phyloP scores from a whole-genome alignment of 83 land plant genomes.

The Thuja plicata region DNA sequence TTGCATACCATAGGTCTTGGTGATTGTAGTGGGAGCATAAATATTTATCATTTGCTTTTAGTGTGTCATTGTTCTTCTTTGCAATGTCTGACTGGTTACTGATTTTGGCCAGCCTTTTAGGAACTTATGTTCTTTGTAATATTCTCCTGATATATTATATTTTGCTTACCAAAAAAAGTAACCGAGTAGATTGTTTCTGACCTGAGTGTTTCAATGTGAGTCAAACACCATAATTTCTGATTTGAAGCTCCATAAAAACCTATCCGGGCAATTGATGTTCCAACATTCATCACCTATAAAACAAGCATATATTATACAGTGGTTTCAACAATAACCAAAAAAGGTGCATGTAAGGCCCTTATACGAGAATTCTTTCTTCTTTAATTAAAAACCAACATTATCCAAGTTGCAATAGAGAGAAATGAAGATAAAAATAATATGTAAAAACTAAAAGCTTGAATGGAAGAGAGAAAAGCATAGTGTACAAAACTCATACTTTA shows the following conservation, averaged over 20 bases:
- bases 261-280: constrained; percentile 77
- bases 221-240: constrained; percentile 84
- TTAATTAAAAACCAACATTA: not conserved
- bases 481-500: not conserved
- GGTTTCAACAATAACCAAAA: not conserved
- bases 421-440: not conserved
- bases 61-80: too few relatives aligned
- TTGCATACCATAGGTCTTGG: too few relatives aligned
- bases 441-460: not conserved
- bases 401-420: not conserved
- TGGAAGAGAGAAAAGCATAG: not conserved
- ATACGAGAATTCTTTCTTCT: not conserved
- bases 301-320: not conserved
- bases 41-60: too few relatives aligned
- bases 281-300: constrained; percentile 87
- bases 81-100: too few relatives aligned
- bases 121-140: not conserved
- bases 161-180: not conserved
- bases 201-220: constrained; percentile 95
- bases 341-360: not conserved
- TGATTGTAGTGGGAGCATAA: too few relatives aligned
- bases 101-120: too few relatives aligned
- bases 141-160: not conserved
- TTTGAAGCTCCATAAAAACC: constrained; percentile 74
- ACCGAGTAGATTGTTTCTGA: constrained; percentile 12